These are phyloP conservation scores for Skeletonema tropicum DNA, from an alignment of 108 stramenopile genomes.

Conservation along the genomic window DNA sequence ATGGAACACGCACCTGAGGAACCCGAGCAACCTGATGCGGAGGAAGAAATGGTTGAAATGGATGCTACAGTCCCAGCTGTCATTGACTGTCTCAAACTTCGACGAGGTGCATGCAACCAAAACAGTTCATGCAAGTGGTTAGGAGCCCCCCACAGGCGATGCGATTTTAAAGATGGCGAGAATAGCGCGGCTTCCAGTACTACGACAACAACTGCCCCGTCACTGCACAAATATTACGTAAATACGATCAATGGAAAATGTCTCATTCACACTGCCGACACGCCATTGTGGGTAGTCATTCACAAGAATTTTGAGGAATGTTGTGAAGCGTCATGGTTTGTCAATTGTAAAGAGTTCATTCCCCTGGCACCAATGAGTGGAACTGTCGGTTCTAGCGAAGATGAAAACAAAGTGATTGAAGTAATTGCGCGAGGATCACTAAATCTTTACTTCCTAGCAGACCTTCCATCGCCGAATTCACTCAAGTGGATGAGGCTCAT, in stretches of 20 bases:
- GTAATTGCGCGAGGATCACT: background rate
- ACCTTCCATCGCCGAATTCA: background rate
- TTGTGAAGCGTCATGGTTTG: background rate
- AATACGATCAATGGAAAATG: conserved; percentile 1
- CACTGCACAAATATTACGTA: background rate
- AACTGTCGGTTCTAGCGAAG: background rate
- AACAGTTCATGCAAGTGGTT: background rate
- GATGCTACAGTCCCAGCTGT: background rate
- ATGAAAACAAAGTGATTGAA: background rate
- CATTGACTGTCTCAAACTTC: background rate
- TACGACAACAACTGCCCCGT: background rate
- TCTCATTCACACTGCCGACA: background rate
- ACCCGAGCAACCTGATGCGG: background rate
- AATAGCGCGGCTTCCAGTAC: background rate
- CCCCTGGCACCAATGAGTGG: background rate
- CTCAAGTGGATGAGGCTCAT: background rate
- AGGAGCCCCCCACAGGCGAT: background rate
- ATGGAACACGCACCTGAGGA: background rate
- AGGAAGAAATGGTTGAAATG: background rate
- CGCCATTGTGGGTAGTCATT: background rate
- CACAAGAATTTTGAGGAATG: conserved; percentile 1
- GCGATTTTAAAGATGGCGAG: background rate
- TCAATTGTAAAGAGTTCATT: background rate
- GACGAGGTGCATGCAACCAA: background rate
- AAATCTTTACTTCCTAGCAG: background rate